Evolutionary conservation across 2,329 filamentous ascomycete genomes (phyloP).

Genomic region (Acephala macrosclerotiorum): DNA sequence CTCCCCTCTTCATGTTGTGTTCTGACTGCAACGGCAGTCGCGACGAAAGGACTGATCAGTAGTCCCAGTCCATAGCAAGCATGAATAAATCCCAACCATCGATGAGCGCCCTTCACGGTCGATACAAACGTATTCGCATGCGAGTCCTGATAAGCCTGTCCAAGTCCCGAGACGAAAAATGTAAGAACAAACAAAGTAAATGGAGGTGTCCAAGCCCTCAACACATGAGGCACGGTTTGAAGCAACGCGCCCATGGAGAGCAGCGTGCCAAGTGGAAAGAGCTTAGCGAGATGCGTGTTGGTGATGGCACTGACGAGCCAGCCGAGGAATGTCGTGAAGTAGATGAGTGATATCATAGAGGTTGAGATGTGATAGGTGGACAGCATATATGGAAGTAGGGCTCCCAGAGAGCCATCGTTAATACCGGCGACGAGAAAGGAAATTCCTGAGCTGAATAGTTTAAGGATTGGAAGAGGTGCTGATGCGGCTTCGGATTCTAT

Average conservation of each 20-base stretch:
- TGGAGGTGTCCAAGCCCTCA: slow-evolving; percentile 63
- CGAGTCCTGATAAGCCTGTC: slow-evolving; percentile 69
- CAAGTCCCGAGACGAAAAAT: slow-evolving; percentile 64
- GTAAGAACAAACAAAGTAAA: slow-evolving; percentile 64
- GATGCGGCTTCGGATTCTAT: not conserved
- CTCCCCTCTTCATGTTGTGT: slow-evolving; percentile 35
- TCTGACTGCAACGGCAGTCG: slow-evolving; percentile 56
- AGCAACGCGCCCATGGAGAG: slow-evolving; percentile 62
- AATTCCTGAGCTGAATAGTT: slow-evolving; percentile 60
- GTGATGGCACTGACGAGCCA: slow-evolving; percentile 66
- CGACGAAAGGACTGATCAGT: slow-evolving; percentile 62
- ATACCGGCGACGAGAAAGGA: slow-evolving; percentile 71
- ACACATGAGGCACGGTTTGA: slow-evolving; percentile 60
- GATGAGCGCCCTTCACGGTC: slow-evolving; percentile 56
- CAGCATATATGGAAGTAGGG: slow-evolving; percentile 69
- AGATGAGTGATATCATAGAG: slow-evolving; percentile 59
- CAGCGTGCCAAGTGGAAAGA: slow-evolving; percentile 62
- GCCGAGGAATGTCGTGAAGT: slow-evolving; percentile 62
- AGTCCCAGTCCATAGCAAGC: slow-evolving; percentile 63
- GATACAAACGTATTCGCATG: slow-evolving; percentile 69
- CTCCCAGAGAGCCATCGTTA: slow-evolving; percentile 70
- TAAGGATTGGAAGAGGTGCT: slow-evolving; percentile 3
- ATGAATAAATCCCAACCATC: slow-evolving; percentile 70
- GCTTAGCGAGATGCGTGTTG: slow-evolving; percentile 59
- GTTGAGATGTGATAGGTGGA: slow-evolving; percentile 61